phyloP scores from a whole-genome alignment of 176 grass and related monocot genomes.

The Miscanthus lutarioriparius region DNA sequence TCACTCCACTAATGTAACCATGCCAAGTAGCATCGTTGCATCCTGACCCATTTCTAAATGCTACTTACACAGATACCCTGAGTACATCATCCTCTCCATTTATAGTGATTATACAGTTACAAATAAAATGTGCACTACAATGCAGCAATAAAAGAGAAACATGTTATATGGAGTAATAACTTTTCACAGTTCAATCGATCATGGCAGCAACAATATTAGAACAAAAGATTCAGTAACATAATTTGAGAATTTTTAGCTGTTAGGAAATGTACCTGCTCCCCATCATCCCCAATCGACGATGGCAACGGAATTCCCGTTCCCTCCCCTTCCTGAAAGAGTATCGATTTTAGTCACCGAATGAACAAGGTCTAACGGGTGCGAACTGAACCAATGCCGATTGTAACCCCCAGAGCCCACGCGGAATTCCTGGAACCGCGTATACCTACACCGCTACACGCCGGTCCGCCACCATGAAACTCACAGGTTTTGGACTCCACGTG shows the following conservation, averaged over 20 bases:
- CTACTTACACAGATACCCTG: neutral
- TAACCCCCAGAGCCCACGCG: neutral
- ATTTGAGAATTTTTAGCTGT: neutral
- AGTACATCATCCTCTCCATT: neutral
- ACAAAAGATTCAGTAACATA: slow-evolving; percentile 14
- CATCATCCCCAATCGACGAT: slow-evolving; percentile 55
- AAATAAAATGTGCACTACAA: neutral
- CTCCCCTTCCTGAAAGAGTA: slow-evolving; percentile 36
- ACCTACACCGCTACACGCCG: neutral
- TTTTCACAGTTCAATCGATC: neutral
- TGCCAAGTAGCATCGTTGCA: neutral
- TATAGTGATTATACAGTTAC: slow-evolving; percentile 3
- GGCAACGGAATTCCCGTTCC: slow-evolving; percentile 46
- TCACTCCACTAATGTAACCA: neutral
- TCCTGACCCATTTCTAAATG: neutral
- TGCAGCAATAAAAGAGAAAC: neutral
- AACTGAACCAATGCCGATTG: too few species aligned
- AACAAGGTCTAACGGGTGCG: too few species aligned
- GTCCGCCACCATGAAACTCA: too few species aligned
- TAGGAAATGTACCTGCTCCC: slow-evolving; percentile 51
- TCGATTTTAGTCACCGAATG: neutral
- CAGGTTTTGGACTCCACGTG: too few species aligned
- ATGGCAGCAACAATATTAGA: neutral
- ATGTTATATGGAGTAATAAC: neutral
- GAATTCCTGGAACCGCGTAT: neutral